Conservation (phyloP, 352 stramenopile species). For the Globisporangium paddicum region DNA sequence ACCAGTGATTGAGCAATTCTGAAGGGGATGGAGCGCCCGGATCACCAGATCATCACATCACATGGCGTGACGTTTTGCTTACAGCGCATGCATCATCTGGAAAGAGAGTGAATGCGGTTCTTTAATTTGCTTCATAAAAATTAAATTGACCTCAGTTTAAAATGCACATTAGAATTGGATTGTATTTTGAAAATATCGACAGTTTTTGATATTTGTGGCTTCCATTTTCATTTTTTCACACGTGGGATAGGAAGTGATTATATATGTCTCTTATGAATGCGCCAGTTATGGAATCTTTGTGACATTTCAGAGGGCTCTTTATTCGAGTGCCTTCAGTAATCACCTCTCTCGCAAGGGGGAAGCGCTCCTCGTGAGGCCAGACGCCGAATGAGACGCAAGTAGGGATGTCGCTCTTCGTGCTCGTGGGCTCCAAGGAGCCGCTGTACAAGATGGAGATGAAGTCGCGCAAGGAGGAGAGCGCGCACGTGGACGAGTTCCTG, state of each 20-base stretch:
- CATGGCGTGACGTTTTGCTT: not conserved
- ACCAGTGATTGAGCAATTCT: slow-evolving; percentile 13
- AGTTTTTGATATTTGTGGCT: no score
- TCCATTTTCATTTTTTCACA: no score
- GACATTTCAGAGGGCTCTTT: not conserved
- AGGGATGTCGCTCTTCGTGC: slow-evolving; percentile 79
- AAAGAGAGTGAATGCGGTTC: not conserved
- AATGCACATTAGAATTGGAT: no score
- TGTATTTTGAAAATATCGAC: no score
- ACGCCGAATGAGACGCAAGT: not conserved
- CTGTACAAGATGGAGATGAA: slow-evolving; percentile 88
- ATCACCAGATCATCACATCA: no score
- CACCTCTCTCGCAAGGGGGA: not conserved
- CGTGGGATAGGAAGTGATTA: no score
- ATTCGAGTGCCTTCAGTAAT: not conserved
- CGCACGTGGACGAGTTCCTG: slow-evolving; percentile 97
- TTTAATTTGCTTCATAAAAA: not conserved
- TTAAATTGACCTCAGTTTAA: no score
- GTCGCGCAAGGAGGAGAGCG: slow-evolving; percentile 71
- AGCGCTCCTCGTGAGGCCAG: not conserved
- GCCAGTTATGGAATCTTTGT: no score
- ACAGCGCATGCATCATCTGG: not conserved
- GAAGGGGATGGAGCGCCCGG: slow-evolving; percentile 1
- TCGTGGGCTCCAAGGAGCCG: slow-evolving; percentile 82
- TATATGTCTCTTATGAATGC: no score